A percentile compares a stretch with the other conserved stretches of the same genome.
Evolutionary conservation across 2,329 filamentous ascomycete genomes (phyloP).

Genomic region (Ophiostoma sp.): DNA sequence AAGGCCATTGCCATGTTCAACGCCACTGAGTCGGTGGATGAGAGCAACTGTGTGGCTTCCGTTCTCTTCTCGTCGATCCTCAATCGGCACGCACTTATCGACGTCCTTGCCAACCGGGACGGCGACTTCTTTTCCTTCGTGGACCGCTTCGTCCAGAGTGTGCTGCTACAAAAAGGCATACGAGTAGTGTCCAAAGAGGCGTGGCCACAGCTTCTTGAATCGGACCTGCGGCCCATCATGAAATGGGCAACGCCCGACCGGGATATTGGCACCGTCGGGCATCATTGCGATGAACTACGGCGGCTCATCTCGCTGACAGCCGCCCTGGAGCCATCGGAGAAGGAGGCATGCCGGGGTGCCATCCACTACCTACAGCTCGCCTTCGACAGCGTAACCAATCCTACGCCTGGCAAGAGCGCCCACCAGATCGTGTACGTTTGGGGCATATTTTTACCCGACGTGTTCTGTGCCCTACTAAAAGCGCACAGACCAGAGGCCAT

Average conservation of each 20-base stretch:
- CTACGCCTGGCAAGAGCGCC: slow-evolving; percentile 22
- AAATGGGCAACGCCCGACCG: slow-evolving; percentile 29
- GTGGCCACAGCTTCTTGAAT: slow-evolving; percentile 40
- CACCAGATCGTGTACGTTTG: slow-evolving; percentile 39
- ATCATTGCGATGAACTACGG: slow-evolving; percentile 35
- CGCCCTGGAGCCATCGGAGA: slow-evolving; percentile 28
- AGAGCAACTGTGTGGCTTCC: slow-evolving; percentile 35
- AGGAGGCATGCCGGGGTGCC: slow-evolving; percentile 32
- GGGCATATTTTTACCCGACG: slow-evolving; percentile 39
- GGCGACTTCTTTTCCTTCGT: slow-evolving; percentile 44
- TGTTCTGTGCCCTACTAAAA: slow-evolving; percentile 41
- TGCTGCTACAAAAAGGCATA: slow-evolving; percentile 47
- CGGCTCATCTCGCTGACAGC: slow-evolving; percentile 28
- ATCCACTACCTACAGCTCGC: slow-evolving; percentile 37
- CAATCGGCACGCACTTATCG: slow-evolving; percentile 51
- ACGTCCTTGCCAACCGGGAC: slow-evolving; percentile 44
- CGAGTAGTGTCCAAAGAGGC: slow-evolving; percentile 40
- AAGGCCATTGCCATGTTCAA: slow-evolving; percentile 45
- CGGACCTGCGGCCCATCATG: slow-evolving; percentile 40
- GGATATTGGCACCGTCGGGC: slow-evolving; percentile 26
- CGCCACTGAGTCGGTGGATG: slow-evolving; percentile 31
- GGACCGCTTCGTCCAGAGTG: slow-evolving; percentile 44
- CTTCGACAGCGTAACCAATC: slow-evolving; percentile 32
- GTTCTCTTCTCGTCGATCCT: slow-evolving; percentile 49
- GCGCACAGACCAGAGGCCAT: slow-evolving; percentile 43